Conservation (phyloP, 1,284 basidiomycete genomes). For the Cutaneotrichosporon cavernicola region DNA sequence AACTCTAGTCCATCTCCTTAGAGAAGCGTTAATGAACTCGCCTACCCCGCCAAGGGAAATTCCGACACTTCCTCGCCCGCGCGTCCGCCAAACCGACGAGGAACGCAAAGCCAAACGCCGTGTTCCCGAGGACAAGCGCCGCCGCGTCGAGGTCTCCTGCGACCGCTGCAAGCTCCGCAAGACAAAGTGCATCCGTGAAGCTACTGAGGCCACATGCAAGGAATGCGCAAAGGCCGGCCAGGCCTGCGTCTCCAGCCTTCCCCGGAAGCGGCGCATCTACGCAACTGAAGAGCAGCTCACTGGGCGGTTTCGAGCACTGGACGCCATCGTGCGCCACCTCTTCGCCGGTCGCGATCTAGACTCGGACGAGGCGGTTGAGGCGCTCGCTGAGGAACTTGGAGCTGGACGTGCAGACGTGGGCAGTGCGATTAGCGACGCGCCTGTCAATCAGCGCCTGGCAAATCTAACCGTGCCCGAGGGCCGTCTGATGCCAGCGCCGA, state of each 20-base stretch:
- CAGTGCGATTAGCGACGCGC: neutral
- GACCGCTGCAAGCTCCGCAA: conserved; percentile 28
- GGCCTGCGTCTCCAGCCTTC: conserved; percentile 21
- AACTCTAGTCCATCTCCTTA: neutral
- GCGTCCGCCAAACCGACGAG: neutral
- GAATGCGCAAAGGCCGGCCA: conserved; percentile 22
- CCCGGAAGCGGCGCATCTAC: conserved; percentile 21
- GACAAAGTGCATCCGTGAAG: conserved; percentile 20
- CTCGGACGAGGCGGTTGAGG: conserved; percentile 10
- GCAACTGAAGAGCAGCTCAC: conserved; percentile 12
- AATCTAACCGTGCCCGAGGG: conserved; percentile 25
- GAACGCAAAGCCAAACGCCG: conserved; percentile 5
- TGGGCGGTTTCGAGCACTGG: conserved; percentile 17
- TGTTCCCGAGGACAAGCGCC: conserved; percentile 3
- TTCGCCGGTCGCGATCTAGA: conserved; percentile 23
- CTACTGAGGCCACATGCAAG: conserved; percentile 15
- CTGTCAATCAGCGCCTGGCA: neutral
- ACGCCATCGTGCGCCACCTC: conserved; percentile 22
- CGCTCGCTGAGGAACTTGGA: conserved; percentile 7
- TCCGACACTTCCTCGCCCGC: neutral
- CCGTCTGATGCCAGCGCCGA: conserved; percentile 25
- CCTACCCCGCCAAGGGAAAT: neutral
- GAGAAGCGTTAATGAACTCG: neutral
- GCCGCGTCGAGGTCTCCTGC: conserved; percentile 15
- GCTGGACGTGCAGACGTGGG: conserved; percentile 1